These are phyloP conservation scores for Lepidium didymum DNA, from an alignment of 345 rosid genomes.

Conservation along the genomic window DNA sequence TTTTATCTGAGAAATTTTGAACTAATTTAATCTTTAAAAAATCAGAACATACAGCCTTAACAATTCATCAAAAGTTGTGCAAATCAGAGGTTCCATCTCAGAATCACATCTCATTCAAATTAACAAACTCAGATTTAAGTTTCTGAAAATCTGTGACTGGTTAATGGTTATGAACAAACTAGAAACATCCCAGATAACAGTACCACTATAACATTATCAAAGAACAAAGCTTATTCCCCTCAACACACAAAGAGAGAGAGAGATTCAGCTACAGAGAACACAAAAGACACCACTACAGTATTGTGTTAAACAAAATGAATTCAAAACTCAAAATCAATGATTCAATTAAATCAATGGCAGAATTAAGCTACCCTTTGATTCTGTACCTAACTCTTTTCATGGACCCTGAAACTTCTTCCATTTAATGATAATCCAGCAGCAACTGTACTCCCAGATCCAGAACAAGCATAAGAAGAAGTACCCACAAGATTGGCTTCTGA, in stretches of 20 bases:
- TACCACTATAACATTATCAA: neutral
- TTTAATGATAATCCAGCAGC: conserved; percentile 31
- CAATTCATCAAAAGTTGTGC: neutral
- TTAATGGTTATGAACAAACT: neutral
- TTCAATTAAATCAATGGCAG: conserved; percentile 23
- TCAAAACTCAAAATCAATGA: conserved; percentile 19
- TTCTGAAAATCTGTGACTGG: neutral
- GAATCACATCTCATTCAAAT: neutral
- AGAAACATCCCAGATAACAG: conserved; percentile 10
- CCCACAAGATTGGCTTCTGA: conserved; percentile 35
- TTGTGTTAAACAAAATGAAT: conserved; percentile 23
- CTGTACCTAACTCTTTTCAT: conserved; percentile 33
- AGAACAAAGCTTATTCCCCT: conserved; percentile 18
- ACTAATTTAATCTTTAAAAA: neutral
- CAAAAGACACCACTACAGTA: conserved; percentile 19
- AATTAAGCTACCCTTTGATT: conserved; percentile 17
- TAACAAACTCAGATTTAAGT: neutral
- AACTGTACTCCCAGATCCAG: conserved; percentile 21
- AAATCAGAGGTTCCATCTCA: neutral
- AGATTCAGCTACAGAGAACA: conserved; percentile 9
- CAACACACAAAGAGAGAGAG: conserved; percentile 10
- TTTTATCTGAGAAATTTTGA: neutral
- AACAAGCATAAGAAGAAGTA: conserved; percentile 25
- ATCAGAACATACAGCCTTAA: neutral
- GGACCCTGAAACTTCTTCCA: conserved; percentile 35